A percentile compares a stretch with the other conserved stretches of the same genome.
Conservation (phyloP, 2,329 filamentous ascomycete genomes). For the Colletotrichum musae region DNA sequence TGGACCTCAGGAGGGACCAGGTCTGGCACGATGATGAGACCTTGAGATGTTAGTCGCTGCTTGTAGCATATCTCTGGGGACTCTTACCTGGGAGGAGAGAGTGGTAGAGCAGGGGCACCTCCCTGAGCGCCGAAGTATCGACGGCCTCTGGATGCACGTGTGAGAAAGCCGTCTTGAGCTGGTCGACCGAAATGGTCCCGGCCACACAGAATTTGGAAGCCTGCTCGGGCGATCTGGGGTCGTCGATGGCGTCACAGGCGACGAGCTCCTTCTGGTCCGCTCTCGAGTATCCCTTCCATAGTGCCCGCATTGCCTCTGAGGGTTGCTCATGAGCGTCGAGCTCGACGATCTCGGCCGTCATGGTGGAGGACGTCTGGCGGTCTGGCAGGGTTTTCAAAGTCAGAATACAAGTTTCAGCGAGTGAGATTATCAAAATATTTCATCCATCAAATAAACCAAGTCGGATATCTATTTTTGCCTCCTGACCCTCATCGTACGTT, state of each 20-base stretch:
- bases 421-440: background rate
- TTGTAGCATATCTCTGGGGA: background rate
- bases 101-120: conserved; percentile 73
- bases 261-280: conserved; percentile 67
- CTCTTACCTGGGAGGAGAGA: conserved; percentile 76
- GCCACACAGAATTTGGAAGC: conserved; percentile 62
- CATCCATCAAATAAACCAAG: background rate
- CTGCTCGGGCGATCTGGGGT: conserved; percentile 53
- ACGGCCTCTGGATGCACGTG: conserved; percentile 53
- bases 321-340: conserved; percentile 86
- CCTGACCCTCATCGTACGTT: conserved; percentile 25
- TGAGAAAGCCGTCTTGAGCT: conserved; percentile 60
- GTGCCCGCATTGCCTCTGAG: conserved; percentile 75
- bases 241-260: conserved; percentile 69
- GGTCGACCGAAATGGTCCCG: conserved; percentile 58
- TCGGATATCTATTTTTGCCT: background rate
- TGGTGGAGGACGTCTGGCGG: conserved; percentile 40
- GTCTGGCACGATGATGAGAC: conserved; percentile 82
- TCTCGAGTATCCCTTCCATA: conserved; percentile 83
- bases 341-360: conserved; percentile 61
- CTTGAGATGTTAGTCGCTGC: conserved; percentile 59
- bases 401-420: too few relatives aligned
- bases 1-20: conserved; percentile 81
- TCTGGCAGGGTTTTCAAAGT: too few relatives aligned
- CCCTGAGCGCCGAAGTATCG: conserved; percentile 49